These are phyloP conservation scores for Oidiodendron maius DNA, from an alignment of 495 filamentous ascomycete genomes.

Conservation along the genomic window DNA sequence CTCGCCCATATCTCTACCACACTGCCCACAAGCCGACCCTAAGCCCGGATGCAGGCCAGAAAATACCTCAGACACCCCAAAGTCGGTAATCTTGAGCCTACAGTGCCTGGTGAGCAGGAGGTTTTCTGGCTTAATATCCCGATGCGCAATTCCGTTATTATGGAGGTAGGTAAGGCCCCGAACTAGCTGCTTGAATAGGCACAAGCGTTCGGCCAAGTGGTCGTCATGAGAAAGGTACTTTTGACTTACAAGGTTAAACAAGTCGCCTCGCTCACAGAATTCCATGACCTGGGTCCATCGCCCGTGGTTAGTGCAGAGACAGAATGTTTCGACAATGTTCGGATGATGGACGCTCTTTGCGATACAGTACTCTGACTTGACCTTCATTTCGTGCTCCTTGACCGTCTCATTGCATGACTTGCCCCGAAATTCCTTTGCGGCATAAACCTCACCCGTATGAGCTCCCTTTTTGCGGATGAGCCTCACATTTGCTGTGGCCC, in stretches of 20 bases:
- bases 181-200: slow-evolving; percentile 80
- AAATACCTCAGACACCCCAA: slow-evolving; percentile 74
- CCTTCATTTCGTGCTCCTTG: slow-evolving; percentile 68
- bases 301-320: slow-evolving; percentile 58
- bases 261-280: slow-evolving; percentile 68
- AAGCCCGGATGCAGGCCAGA: slow-evolving; percentile 67
- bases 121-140: slow-evolving; percentile 81
- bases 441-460: slow-evolving; percentile 51
- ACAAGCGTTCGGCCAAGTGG: slow-evolving; percentile 60
- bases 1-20: slow-evolving; percentile 59
- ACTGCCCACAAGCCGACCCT: slow-evolving; percentile 53
- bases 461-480: slow-evolving; percentile 54
- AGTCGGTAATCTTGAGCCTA: slow-evolving; percentile 75
- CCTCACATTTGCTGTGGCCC: slow-evolving; percentile 66
- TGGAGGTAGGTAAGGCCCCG: slow-evolving; percentile 79
- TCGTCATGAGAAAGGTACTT: slow-evolving; percentile 54
- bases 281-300: slow-evolving; percentile 85
- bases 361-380: slow-evolving; percentile 75
- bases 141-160: slow-evolving; percentile 73
- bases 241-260: slow-evolving; percentile 60
- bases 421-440: slow-evolving; percentile 72
- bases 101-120: slow-evolving; percentile 62
- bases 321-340: slow-evolving; percentile 69
- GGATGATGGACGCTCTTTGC: slow-evolving; percentile 72
- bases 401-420: slow-evolving; percentile 53